Evolutionary conservation across 1,284 basidiomycete genomes (phyloP).

Genomic region (Pisolithus thermaeus): DNA sequence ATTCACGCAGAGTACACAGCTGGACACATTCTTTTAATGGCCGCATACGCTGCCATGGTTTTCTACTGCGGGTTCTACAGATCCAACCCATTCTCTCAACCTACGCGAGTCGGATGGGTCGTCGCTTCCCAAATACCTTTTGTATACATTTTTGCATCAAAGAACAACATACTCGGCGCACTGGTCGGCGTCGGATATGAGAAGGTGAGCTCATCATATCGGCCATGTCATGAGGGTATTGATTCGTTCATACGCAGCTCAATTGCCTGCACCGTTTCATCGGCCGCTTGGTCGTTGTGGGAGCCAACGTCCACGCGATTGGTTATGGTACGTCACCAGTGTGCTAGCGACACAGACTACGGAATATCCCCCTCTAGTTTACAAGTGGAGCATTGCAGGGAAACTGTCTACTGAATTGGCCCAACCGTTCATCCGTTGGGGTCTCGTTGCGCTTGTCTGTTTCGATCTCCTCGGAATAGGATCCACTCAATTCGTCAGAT

Average conservation of each 20-base stretch:
- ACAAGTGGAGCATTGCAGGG: conserved; percentile 48
- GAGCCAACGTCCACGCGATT: conserved; percentile 60
- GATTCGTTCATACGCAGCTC: conserved; percentile 37
- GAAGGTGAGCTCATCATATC: conserved; percentile 39
- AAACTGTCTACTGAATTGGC: conserved; percentile 33
- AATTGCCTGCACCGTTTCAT: conserved; percentile 76
- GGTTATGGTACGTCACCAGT: conserved; percentile 44
- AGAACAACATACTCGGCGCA: conserved; percentile 64
- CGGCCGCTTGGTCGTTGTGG: conserved; percentile 59
- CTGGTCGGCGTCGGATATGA: conserved; percentile 70
- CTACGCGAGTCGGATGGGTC: conserved; percentile 54
- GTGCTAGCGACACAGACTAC: background rate
- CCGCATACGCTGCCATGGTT: conserved; percentile 42
- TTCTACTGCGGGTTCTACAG: conserved; percentile 45
- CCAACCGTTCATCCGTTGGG: conserved; percentile 38
- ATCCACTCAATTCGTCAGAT: conserved; percentile 45
- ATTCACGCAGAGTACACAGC: conserved; percentile 47
- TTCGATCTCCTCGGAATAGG: conserved; percentile 50
- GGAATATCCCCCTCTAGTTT: conserved; percentile 38
- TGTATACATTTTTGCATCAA: conserved; percentile 62
- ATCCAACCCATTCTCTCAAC: conserved; percentile 47
- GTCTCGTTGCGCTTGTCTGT: conserved; percentile 44
- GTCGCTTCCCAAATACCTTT: conserved; percentile 67
- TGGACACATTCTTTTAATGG: conserved; percentile 43
- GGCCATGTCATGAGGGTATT: background rate